phyloP scores from a whole-genome alignment of 805 yeast genomes.

The Saccharomycopsis lassenensis region DNA sequence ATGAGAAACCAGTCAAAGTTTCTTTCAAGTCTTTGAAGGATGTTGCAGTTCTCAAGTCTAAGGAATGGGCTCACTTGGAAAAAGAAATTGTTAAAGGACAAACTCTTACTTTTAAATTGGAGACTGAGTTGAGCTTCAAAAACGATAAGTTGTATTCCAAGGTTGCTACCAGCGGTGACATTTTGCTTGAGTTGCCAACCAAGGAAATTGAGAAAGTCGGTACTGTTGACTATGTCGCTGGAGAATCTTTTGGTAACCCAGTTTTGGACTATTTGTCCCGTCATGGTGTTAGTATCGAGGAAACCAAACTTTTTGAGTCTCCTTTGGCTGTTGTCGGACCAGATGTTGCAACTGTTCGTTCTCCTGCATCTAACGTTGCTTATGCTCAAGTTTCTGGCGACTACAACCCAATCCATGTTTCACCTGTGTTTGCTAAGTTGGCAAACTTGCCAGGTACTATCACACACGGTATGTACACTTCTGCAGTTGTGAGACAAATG shows the following conservation, averaged over 20 bases:
- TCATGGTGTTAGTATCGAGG: constrained; percentile 89
- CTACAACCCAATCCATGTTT: constrained; percentile 96
- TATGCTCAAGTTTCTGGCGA: constrained; percentile 98
- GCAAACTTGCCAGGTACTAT: constrained; percentile 95
- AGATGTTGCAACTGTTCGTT: constrained; percentile 48
- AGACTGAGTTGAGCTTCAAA: constrained; percentile 75
- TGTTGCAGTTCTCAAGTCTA: constrained; percentile 83
- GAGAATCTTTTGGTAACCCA: constrained; percentile 93
- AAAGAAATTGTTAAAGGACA: constrained; percentile 58
- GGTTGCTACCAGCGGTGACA: constrained; percentile 77
- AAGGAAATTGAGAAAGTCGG: constrained; percentile 82
- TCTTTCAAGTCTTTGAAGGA: constrained; percentile 68
- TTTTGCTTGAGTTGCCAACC: constrained; percentile 80
- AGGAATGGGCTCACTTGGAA: constrained; percentile 94
- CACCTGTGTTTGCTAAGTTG: constrained; percentile 86
- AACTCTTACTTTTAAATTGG: constrained; percentile 80
- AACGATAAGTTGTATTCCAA: constrained; percentile 64
- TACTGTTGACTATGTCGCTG: constrained; percentile 77
- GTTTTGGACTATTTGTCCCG: constrained; percentile 88
- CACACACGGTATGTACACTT: constrained; percentile 98
- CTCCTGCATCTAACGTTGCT: constrained; percentile 94
- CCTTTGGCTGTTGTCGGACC: constrained; percentile 69
- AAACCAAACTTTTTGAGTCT: constrained; percentile 83
- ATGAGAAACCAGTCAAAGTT: constrained; percentile 81
- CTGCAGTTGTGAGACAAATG: constrained; percentile 88